phyloP scores from a whole-genome alignment of 805 yeast species.

The Barnettozyma siamensis region DNA sequence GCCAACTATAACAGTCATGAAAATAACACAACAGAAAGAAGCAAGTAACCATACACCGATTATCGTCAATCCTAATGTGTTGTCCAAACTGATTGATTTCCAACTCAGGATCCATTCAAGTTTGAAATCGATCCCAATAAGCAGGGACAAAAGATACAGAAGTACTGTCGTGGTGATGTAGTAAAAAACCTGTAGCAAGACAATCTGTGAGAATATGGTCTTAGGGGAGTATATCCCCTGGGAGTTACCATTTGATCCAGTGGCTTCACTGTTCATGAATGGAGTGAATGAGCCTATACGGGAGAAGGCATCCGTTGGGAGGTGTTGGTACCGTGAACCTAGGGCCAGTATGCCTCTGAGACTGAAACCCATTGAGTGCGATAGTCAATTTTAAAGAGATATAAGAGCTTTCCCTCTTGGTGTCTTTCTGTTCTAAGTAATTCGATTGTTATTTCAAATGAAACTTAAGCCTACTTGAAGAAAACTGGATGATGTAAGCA shows the following conservation, averaged over 20 bases:
- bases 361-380: conserved; percentile 5
- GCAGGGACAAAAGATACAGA: conserved; percentile 56
- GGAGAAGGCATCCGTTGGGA: conserved; percentile 1
- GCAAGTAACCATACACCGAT: conserved; percentile 77
- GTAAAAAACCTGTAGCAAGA: conserved; percentile 72
- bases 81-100: conserved; percentile 65
- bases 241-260: neutral
- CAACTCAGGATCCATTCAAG: conserved; percentile 76
- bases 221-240: conserved; percentile 38
- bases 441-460: too few relatives aligned
- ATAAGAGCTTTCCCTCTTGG: too few relatives aligned
- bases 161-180: conserved; percentile 66
- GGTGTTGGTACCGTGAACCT: conserved; percentile 4
- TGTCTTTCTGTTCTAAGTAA: too few relatives aligned
- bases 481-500: neutral
- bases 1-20: conserved; percentile 83
- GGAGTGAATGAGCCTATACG: conserved; percentile 1
- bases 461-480: too few relatives aligned
- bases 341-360: conserved; percentile 4
- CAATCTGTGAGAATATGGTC: conserved; percentile 62
- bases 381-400: too few relatives aligned
- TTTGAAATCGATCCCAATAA: conserved; percentile 67
- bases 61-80: conserved; percentile 74
- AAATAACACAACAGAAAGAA: conserved; percentile 74
- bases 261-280: conserved; percentile 1